Conservation (phyloP, 1,284 basidiomycete species). For the Volvariella volvacea region DNA sequence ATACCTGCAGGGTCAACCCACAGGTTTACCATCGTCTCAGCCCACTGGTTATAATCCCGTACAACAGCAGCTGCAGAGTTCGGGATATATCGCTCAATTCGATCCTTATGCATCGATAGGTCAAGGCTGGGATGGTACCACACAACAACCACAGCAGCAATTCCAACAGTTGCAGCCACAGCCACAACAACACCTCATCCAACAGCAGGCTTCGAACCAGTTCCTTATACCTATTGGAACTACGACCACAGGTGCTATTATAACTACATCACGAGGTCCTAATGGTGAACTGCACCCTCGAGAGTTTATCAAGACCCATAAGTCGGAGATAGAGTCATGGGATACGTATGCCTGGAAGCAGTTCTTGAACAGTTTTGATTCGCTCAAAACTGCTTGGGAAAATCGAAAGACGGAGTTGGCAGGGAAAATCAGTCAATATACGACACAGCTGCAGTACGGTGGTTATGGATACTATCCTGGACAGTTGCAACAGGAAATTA, state of each 20-base stretch:
- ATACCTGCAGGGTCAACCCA: slow-evolving; percentile 29
- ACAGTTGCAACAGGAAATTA: slow-evolving; percentile 43
- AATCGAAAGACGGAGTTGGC: slow-evolving; percentile 39
- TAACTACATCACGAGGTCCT: slow-evolving; percentile 19
- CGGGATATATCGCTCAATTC: slow-evolving; percentile 42
- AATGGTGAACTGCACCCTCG: slow-evolving; percentile 43
- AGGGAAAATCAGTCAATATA: slow-evolving; percentile 31
- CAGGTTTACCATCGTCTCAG: slow-evolving; percentile 7
- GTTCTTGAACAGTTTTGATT: slow-evolving; percentile 41
- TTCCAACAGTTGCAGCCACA: slow-evolving; percentile 17
- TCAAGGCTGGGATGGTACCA: slow-evolving; percentile 27
- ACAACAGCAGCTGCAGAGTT: slow-evolving; percentile 34
- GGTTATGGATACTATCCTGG: slow-evolving; percentile 28
- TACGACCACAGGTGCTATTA: no score
- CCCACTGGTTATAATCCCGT: slow-evolving; percentile 24
- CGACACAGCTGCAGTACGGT: slow-evolving; percentile 34
- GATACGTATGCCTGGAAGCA: slow-evolving; percentile 54
- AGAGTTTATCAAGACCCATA: slow-evolving; percentile 48
- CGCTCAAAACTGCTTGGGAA: slow-evolving; percentile 48
- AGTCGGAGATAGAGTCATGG: slow-evolving; percentile 51
- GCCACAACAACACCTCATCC: slow-evolving; percentile 1
- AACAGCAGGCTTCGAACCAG: neutral
- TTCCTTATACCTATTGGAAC: no score
- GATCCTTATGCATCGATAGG: slow-evolving; percentile 44
- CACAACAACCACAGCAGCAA: slow-evolving; percentile 14